Evolutionary conservation across 139 green algal species (phyloP).

Genomic region (Tetratostichococcus sp.): DNA sequence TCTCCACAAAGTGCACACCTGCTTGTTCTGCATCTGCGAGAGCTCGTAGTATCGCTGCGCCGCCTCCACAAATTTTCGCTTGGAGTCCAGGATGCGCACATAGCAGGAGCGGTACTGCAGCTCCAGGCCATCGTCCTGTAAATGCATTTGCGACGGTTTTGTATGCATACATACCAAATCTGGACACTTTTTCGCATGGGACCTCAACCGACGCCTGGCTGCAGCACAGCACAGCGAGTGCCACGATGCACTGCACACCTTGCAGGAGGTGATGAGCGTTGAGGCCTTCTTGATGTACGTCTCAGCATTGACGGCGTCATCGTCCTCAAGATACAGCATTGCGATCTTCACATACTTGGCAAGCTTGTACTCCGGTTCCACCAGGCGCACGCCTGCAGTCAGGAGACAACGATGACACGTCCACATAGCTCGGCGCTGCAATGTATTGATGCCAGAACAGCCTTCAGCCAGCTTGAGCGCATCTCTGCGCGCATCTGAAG

Average conservation of each 20-base stretch:
- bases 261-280: slow-evolving; percentile 66
- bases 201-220: too few relatives aligned
- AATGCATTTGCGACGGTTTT: too few relatives aligned
- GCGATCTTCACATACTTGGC: slow-evolving; percentile 89
- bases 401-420: not conserved
- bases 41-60: slow-evolving; percentile 86
- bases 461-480: too few relatives aligned
- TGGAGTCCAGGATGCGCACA: slow-evolving; percentile 91
- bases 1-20: not conserved
- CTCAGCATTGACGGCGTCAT: slow-evolving; percentile 87
- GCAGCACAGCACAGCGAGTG: too few relatives aligned
- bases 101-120: slow-evolving; percentile 97
- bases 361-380: slow-evolving; percentile 81
- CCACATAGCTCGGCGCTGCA: too few relatives aligned
- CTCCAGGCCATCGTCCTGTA: slow-evolving; percentile 73
- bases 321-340: slow-evolving; percentile 91
- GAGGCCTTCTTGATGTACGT: slow-evolving; percentile 91
- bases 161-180: not conserved
- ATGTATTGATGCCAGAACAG: too few relatives aligned
- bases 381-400: slow-evolving; percentile 27
- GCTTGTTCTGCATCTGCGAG: slow-evolving; percentile 39
- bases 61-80: slow-evolving; percentile 91
- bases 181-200: too few relatives aligned
- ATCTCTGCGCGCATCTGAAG: too few relatives aligned
- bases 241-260: slow-evolving; percentile 24